Conservation (phyloP, 768 basidiomycete species). For the Agrocybe chaxingu region DNA sequence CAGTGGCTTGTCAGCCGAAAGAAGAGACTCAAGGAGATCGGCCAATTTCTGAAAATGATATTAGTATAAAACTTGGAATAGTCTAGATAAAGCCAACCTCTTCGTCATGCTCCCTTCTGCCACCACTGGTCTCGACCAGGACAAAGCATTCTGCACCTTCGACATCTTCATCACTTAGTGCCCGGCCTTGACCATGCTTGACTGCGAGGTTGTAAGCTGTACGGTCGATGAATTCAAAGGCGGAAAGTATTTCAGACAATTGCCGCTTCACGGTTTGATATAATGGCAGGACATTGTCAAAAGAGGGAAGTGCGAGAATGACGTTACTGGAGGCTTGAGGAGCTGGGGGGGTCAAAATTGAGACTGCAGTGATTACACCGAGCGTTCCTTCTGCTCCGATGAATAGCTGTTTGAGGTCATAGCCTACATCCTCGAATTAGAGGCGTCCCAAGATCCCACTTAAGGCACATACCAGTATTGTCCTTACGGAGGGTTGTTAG, state of each 20-base stretch:
- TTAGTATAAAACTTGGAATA: not conserved
- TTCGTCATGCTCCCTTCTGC: conserved; percentile 88
- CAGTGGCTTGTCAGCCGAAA: conserved; percentile 69
- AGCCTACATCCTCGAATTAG: conserved; percentile 51
- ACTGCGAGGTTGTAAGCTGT: conserved; percentile 82
- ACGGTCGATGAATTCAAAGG: conserved; percentile 95
- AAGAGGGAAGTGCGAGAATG: conserved; percentile 84
- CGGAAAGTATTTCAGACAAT: conserved; percentile 92
- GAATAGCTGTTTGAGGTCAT: conserved; percentile 97
- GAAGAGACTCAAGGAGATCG: conserved; percentile 70
- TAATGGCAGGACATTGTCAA: conserved; percentile 82
- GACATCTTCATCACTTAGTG: conserved; percentile 70
- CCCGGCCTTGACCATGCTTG: conserved; percentile 77
- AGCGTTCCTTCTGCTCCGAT: conserved; percentile 97
- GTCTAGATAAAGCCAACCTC: conserved; percentile 50
- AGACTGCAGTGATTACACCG: conserved; percentile 92
- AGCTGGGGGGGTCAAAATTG: conserved; percentile 85
- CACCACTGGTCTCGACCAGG: conserved; percentile 92
- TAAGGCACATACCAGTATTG: conserved; percentile 73
- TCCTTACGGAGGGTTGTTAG: conserved; percentile 92
- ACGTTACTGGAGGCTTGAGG: conserved; percentile 87
- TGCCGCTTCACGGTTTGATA: conserved; percentile 78
- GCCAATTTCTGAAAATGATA: conserved; percentile 69
- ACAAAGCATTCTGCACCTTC: conserved; percentile 85
- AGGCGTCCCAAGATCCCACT: not conserved